These are phyloP conservation scores for Aspergillus pseudotamarii DNA, from an alignment of 2,329 filamentous ascomycete genomes.

Conservation along the genomic window DNA sequence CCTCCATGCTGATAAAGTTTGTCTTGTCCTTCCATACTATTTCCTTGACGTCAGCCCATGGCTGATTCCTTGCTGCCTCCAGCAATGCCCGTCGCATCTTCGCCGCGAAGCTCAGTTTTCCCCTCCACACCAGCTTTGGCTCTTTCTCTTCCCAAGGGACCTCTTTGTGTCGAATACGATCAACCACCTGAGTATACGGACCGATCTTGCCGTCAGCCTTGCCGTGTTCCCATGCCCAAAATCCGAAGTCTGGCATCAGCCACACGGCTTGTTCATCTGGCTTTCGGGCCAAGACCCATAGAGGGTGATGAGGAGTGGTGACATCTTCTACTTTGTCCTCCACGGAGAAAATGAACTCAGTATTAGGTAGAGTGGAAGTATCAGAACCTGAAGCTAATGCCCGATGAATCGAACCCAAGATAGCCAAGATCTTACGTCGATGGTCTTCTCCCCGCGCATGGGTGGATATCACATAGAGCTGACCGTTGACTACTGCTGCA, in stretches of 20 bases:
- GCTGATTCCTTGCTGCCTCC: constrained; percentile 33
- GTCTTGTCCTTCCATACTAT: constrained; percentile 41
- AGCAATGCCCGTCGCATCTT: constrained; percentile 38
- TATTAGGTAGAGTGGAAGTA: constrained; percentile 36
- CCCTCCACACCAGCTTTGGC: constrained; percentile 48
- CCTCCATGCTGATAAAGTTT: constrained; percentile 52
- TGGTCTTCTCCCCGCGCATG: constrained; percentile 28
- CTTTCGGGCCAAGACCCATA: constrained; percentile 43
- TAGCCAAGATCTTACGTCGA: constrained; percentile 34
- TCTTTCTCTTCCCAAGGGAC: constrained; percentile 33
- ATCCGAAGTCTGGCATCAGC: constrained; percentile 54
- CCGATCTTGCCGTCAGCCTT: constrained; percentile 24
- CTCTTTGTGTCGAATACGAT: constrained; percentile 18
- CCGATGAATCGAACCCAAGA: constrained; percentile 47
- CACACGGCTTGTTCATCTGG: constrained; percentile 42
- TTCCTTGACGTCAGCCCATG: constrained; percentile 47
- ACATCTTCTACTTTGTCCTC: constrained; percentile 43
- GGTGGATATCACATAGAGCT: constrained; percentile 30
- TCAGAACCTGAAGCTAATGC: constrained; percentile 41
- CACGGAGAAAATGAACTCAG: constrained; percentile 47
- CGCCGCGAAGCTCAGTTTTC: constrained; percentile 38
- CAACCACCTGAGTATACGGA: constrained; percentile 25
- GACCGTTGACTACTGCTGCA: constrained; percentile 28
- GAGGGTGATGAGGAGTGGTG: constrained; percentile 28
- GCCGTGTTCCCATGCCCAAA: constrained; percentile 47